phyloP scores from a whole-genome alignment of 805 yeast genomes.

The Saitoella complicata region DNA sequence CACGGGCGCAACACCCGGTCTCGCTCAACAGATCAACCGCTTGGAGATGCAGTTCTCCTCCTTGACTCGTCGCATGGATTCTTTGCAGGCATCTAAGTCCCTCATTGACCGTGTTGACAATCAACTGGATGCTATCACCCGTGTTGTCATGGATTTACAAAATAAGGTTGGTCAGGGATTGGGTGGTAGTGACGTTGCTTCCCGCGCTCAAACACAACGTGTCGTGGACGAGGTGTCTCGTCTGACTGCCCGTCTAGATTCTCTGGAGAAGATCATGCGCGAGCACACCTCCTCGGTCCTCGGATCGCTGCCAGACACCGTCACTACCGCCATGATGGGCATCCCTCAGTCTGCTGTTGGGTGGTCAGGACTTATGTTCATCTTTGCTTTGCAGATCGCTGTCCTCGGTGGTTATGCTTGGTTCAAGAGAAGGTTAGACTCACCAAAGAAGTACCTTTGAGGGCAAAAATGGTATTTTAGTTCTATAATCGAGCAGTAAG shows the following conservation, averaged over 20 bases:
- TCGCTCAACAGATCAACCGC: not conserved
- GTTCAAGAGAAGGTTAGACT: slow-evolving; percentile 15
- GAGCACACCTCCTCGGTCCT: slow-evolving; percentile 17
- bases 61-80: not conserved
- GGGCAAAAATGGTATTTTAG: too few species aligned
- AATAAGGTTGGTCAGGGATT: slow-evolving; percentile 10
- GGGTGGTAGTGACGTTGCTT: slow-evolving; percentile 1
- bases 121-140: too few species aligned
- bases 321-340: slow-evolving; percentile 13
- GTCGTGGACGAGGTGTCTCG: slow-evolving; percentile 10
- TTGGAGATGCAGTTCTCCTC: not conserved
- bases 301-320: slow-evolving; percentile 15
- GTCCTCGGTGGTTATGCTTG: slow-evolving; percentile 17
- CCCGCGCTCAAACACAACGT: slow-evolving; percentile 7
- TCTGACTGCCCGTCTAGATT: slow-evolving; percentile 8
- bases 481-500: too few species aligned
- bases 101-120: too few species aligned
- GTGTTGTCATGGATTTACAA: too few species aligned
- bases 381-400: slow-evolving; percentile 16
- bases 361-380: slow-evolving; percentile 14
- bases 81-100: not conserved
- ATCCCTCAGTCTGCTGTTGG: slow-evolving; percentile 15
- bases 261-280: slow-evolving; percentile 10
- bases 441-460: slow-evolving; percentile 11
- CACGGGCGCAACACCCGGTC: not conserved